A percentile compares a stretch with the other conserved stretches of the same genome.
Evolutionary conservation across 305 asterid species (phyloP).

Genomic region (Fraxinus angustifolia): DNA sequence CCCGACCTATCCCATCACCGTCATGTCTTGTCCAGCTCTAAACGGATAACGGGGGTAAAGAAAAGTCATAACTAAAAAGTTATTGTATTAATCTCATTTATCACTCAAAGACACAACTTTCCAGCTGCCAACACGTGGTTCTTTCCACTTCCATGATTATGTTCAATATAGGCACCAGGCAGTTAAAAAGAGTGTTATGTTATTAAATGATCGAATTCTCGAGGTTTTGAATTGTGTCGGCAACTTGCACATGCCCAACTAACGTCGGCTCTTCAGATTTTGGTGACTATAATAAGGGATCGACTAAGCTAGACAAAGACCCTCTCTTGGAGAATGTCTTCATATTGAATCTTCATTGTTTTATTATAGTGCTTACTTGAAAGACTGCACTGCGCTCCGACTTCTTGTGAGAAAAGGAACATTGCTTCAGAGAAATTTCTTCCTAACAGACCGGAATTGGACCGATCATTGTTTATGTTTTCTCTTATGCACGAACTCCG

Average conservation of each 20-base stretch:
- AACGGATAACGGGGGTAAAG: too few relatives aligned
- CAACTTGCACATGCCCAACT: background rate
- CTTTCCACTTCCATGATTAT: background rate
- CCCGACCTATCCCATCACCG: too few relatives aligned
- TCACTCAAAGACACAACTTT: background rate
- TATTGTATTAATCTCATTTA: too few relatives aligned
- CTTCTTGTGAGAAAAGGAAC: constrained; percentile 47
- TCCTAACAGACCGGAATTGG: constrained; percentile 39
- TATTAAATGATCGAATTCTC: background rate
- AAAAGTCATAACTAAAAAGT: background rate
- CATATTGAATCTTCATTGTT: constrained; percentile 5
- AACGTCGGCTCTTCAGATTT: too few relatives aligned
- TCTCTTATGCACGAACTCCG: constrained; percentile 26
- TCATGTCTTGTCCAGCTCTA: too few relatives aligned
- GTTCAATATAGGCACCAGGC: background rate
- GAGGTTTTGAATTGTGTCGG: background rate
- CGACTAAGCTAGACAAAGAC: constrained; percentile 20
- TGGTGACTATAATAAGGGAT: background rate
- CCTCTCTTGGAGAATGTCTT: constrained; percentile 2
- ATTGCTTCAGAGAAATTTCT: constrained; percentile 33
- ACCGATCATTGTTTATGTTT: constrained; percentile 34
- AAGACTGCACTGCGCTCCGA: constrained; percentile 46
- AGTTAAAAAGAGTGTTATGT: background rate
- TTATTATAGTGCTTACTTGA: constrained; percentile 38
- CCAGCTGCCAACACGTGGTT: background rate